Conservation (phyloP, 352 stramenopile species). For the Pseudoperonospora humuli region DNA sequence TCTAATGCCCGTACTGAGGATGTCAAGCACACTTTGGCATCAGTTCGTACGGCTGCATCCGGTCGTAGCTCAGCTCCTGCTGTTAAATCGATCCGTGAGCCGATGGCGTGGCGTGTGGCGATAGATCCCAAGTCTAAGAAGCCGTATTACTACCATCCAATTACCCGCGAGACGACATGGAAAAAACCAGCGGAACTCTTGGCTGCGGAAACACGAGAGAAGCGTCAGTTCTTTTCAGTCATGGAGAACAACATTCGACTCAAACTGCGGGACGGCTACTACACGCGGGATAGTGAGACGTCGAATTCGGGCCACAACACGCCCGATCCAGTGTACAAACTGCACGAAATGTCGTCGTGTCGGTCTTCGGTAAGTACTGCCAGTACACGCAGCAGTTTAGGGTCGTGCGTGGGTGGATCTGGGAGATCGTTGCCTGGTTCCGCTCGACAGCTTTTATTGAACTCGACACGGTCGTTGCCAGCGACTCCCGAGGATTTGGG, state of each 20-base stretch:
- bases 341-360: conserved; percentile 24
- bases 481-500: conserved; percentile 35
- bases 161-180: conserved; percentile 96
- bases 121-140: conserved; percentile 79
- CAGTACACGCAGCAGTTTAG: conserved; percentile 28
- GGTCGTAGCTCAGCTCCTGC: conserved; percentile 4
- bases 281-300: conserved; percentile 35
- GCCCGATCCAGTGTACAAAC: conserved; percentile 17
- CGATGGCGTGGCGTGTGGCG: conserved; percentile 68
- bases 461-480: conserved; percentile 33
- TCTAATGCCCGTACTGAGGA: too few species aligned
- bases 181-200: conserved; percentile 87
- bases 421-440: conserved; percentile 21
- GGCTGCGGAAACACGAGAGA: conserved; percentile 72
- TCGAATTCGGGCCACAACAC: conserved; percentile 21
- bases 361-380: conserved; percentile 32
- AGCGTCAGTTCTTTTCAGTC: conserved; percentile 89
- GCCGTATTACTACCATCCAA: conserved; percentile 96
- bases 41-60: conserved; percentile 10
- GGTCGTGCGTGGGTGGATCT: conserved; percentile 21
- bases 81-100: conserved; percentile 1
- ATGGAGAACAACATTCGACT: conserved; percentile 97
- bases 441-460: conserved; percentile 20
- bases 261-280: conserved; percentile 61
- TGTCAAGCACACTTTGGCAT: conserved; percentile 2